These are phyloP conservation scores for Boletus rex-veris DNA, from an alignment of 768 basidiomycete species.

Conservation along the genomic window DNA sequence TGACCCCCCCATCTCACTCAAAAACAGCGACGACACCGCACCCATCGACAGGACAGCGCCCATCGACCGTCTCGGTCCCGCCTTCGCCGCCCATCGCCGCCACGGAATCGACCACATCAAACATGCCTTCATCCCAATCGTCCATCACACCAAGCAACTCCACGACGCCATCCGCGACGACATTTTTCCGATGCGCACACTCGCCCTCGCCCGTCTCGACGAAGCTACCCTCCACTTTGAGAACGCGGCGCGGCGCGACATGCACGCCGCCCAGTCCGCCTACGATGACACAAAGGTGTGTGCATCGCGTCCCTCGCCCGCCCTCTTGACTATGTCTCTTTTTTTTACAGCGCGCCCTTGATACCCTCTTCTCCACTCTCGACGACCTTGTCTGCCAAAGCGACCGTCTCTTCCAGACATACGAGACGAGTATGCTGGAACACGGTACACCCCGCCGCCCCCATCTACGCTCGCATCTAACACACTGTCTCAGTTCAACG, in stretches of 20 bases:
- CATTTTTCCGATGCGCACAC: conserved; percentile 29
- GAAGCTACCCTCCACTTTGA: conserved; percentile 55
- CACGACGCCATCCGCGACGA: conserved; percentile 35
- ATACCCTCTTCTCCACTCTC: conserved; percentile 42
- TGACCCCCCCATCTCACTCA: conserved; percentile 2
- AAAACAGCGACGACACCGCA: conserved; percentile 34
- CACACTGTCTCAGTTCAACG: conserved; percentile 39
- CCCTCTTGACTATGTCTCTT: conserved; percentile 13
- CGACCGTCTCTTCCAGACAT: conserved; percentile 48
- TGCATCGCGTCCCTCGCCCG: conserved; percentile 6
- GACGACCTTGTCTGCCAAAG: conserved; percentile 46
- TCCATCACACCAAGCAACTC: conserved; percentile 33
- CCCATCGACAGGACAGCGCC: conserved; percentile 42
- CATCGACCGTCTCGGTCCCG: conserved; percentile 45
- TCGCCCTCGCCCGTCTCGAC: conserved; percentile 52
- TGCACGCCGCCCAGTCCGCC: conserved; percentile 39
- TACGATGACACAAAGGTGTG: conserved; percentile 45
- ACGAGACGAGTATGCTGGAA: conserved; percentile 42
- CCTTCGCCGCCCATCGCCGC: conserved; percentile 33
- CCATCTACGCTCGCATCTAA: conserved; percentile 1
- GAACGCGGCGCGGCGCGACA: conserved; percentile 38
- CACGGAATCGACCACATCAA: conserved; percentile 29
- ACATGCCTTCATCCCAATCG: conserved; percentile 35
- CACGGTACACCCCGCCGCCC: conserved; percentile 39
- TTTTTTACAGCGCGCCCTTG: conserved; percentile 39